Evolutionary conservation across 2,329 filamentous ascomycete genomes (phyloP).

Genomic region (Lasiodiplodia gonubiensis): DNA sequence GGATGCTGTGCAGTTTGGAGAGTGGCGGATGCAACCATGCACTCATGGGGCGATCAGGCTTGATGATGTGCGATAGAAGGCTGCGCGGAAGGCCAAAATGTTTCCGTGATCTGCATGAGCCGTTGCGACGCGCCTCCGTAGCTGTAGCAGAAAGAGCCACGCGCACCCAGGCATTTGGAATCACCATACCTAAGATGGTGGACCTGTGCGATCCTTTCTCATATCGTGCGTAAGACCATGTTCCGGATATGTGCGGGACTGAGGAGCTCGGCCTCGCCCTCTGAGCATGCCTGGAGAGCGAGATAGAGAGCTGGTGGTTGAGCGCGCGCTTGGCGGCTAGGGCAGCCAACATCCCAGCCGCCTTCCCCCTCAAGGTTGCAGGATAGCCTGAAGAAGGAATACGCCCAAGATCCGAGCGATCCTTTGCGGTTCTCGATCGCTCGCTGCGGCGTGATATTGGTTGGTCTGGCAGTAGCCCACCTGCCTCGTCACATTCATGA

Average conservation of each 20-base stretch:
- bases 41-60: background rate
- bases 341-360: constrained; percentile 13
- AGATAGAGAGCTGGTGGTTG: constrained; percentile 9
- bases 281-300: background rate
- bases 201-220: constrained; percentile 5
- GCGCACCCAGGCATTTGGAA: constrained; percentile 11
- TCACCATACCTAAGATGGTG: constrained; percentile 1
- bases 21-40: constrained; percentile 9
- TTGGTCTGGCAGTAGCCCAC: background rate
- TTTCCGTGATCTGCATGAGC: constrained; percentile 23
- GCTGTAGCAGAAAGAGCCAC: constrained; percentile 19
- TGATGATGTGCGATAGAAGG: constrained; percentile 14
- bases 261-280: background rate
- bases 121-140: constrained; percentile 10
- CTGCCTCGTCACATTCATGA: background rate
- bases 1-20: background rate
- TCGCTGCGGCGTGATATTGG: constrained; percentile 4
- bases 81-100: constrained; percentile 11
- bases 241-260: constrained; percentile 1
- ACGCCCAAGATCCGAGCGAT: constrained; percentile 21
- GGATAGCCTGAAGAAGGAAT: constrained; percentile 2
- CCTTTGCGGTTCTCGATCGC: constrained; percentile 3
- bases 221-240: background rate
- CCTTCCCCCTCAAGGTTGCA: constrained; percentile 1
- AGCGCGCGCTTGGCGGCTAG: background rate